Evolutionary conservation across 2,329 filamentous ascomycete species (phyloP).

Genomic region (Fusarium tricinctum): DNA sequence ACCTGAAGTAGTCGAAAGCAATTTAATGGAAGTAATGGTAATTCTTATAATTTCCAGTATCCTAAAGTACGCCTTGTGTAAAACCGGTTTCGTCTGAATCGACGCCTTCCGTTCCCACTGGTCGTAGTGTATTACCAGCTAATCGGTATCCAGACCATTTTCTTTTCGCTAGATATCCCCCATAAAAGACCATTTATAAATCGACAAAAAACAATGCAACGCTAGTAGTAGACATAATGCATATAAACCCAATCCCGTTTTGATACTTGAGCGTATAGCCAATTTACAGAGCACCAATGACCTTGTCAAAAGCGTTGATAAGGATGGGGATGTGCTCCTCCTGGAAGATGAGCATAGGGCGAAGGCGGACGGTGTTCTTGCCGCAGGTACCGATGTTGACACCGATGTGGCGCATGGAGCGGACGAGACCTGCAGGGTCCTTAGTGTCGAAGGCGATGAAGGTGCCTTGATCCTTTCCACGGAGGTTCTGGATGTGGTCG

Average conservation of each 20-base stretch:
- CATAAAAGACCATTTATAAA: constrained; percentile 24
- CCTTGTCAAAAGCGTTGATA: constrained; percentile 50
- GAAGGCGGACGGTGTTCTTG: constrained; percentile 75
- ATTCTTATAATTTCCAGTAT: constrained; percentile 36
- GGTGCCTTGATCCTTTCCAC: constrained; percentile 81
- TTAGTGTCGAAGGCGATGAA: constrained; percentile 86
- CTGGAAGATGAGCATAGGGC: constrained; percentile 88
- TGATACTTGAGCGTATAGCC: constrained; percentile 19
- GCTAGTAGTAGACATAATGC: constrained; percentile 48
- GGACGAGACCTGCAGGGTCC: constrained; percentile 76
- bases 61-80: constrained; percentile 44
- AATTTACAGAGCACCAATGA: constrained; percentile 48
- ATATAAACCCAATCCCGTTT: constrained; percentile 30
- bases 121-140: constrained; percentile 39
- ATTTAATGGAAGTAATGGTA: constrained; percentile 14
- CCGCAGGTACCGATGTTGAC: constrained; percentile 86
- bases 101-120: constrained; percentile 44
- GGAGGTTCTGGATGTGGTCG: constrained; percentile 77
- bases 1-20: neutral
- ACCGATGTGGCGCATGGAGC: constrained; percentile 77
- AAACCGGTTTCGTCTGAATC: constrained; percentile 41
- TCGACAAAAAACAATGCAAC: constrained; percentile 44
- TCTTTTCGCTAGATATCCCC: constrained; percentile 24
- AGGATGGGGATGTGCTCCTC: constrained; percentile 68
- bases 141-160: constrained; percentile 33